phyloP scores from a whole-genome alignment of 805 yeast species.

The Candida fluviatilis region DNA sequence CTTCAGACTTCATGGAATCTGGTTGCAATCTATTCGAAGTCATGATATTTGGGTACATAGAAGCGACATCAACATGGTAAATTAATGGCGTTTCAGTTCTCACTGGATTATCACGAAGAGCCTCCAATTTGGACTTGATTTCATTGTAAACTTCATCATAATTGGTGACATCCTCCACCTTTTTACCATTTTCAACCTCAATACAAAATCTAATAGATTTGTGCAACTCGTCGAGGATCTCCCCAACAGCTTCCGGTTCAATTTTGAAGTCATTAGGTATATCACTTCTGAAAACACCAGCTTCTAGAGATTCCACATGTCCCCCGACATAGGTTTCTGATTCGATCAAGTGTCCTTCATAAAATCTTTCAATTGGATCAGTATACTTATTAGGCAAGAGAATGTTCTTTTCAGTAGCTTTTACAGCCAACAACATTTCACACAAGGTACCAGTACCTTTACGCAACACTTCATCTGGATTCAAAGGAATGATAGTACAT shows the following conservation, averaged over 20 bases:
- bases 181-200: conserved; percentile 72
- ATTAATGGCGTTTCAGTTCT: conserved; percentile 80
- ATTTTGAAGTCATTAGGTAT: conserved; percentile 68
- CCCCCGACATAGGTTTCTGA: conserved; percentile 99
- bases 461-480: conserved; percentile 93
- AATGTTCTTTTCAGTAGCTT: conserved; percentile 77
- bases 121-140: conserved; percentile 53
- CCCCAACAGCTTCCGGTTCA: conserved; percentile 81
- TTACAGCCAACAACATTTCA: conserved; percentile 96
- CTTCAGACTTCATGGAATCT: conserved; percentile 92
- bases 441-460: conserved; percentile 98
- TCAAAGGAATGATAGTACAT: conserved; percentile 91
- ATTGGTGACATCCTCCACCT: conserved; percentile 73
- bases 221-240: conserved; percentile 66
- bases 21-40: conserved; percentile 96
- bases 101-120: conserved; percentile 55
- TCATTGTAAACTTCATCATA: conserved; percentile 67
- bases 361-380: conserved; percentile 92
- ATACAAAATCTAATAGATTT: conserved; percentile 78
- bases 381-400: conserved; percentile 88
- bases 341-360: conserved; percentile 89
- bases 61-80: conserved; percentile 97
- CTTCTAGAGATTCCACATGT: conserved; percentile 95
- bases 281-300: conserved; percentile 96
- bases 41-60: conserved; percentile 99